phyloP scores from a whole-genome alignment of 305 asterid species.

The Stenogyne calaminthoides region DNA sequence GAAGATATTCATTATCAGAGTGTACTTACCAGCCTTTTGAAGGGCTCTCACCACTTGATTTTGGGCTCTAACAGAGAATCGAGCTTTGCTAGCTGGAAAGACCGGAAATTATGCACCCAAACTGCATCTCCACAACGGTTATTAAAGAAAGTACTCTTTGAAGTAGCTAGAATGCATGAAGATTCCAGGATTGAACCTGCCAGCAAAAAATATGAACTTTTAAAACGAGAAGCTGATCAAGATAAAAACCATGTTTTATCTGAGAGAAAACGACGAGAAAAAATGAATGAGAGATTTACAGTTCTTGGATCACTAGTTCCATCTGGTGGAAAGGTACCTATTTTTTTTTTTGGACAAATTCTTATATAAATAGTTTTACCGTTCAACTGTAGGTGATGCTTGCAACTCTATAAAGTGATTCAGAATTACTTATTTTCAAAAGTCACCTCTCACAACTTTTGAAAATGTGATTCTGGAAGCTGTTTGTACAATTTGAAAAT shows the following conservation, averaged over 20 bases:
- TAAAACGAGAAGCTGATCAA: constrained; percentile 52
- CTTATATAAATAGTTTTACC: no score
- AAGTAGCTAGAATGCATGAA: constrained; percentile 66
- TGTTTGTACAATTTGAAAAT: no score
- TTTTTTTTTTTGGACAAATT: no score
- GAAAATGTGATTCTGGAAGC: no score
- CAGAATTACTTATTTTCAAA: no score
- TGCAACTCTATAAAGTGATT: no score
- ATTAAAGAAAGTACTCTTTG: constrained; percentile 69
- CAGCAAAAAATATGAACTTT: constrained; percentile 32
- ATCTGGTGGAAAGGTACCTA: constrained; percentile 75
- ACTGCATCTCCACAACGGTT: constrained; percentile 54
- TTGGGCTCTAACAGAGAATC: constrained; percentile 65
- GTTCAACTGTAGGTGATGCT: no score
- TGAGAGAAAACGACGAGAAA: constrained; percentile 75
- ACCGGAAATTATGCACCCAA: constrained; percentile 29
- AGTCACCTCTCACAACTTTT: no score
- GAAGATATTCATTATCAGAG: constrained; percentile 64
- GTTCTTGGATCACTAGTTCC: constrained; percentile 81
- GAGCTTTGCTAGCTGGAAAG: constrained; percentile 69
- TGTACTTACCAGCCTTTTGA: constrained; percentile 69
- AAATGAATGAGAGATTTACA: constrained; percentile 64
- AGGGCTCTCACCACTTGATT: constrained; percentile 76
- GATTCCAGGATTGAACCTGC: constrained; percentile 34
- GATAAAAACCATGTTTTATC: constrained; percentile 70